Percentiles rank a stretch among this genome's conserved stretches.
Conservation (phyloP, 768 basidiomycete genomes). For the Phlegmacium glaucopus region DNA sequence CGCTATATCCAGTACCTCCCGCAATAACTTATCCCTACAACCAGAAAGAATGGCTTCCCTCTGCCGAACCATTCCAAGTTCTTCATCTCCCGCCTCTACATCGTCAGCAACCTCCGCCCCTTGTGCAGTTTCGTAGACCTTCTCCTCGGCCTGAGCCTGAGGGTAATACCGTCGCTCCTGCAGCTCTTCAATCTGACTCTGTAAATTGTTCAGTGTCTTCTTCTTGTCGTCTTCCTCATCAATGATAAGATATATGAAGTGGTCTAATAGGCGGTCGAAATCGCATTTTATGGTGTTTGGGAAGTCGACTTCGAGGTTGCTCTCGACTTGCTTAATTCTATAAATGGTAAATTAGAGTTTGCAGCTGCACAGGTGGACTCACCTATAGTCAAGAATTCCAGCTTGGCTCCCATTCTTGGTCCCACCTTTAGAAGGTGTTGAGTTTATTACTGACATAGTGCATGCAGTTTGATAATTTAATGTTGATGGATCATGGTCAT, state of each 20-base stretch:
- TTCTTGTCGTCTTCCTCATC: not conserved
- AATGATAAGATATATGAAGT: not conserved
- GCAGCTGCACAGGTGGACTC: too few relatives aligned
- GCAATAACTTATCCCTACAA: not conserved
- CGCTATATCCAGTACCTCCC: not conserved
- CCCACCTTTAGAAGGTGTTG: too few relatives aligned
- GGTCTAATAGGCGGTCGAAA: not conserved
- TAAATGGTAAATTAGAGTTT: too few relatives aligned
- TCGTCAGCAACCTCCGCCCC: not conserved
- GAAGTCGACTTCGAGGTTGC: not conserved
- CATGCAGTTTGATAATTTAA: too few relatives aligned
- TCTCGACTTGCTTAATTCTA: too few relatives aligned
- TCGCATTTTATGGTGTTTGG: not conserved
- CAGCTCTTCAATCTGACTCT: conserved; percentile 1
- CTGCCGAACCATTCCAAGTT: not conserved
- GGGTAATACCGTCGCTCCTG: not conserved
- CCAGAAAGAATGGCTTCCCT: not conserved
- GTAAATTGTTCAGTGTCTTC: not conserved
- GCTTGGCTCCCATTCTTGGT: too few relatives aligned
- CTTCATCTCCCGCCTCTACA: not conserved
- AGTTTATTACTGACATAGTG: too few relatives aligned
- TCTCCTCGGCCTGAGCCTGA: too few relatives aligned
- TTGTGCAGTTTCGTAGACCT: not conserved
- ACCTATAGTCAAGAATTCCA: too few relatives aligned
- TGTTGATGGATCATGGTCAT: too few relatives aligned